Base-by-base conservation (phyloP, 805 yeast species). In the Cyberlindnera veronae region DNA sequence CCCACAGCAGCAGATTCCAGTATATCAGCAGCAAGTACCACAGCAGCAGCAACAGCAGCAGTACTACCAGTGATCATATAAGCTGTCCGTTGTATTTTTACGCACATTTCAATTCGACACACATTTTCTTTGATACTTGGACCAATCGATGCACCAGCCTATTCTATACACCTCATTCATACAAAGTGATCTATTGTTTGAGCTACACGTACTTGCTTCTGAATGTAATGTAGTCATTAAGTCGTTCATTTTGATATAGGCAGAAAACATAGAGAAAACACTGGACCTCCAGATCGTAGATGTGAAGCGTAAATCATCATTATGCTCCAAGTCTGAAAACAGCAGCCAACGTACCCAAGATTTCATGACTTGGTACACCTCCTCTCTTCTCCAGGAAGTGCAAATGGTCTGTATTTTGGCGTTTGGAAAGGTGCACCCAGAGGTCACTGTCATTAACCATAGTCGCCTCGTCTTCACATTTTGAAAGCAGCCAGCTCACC, bases 291-390 rank as follows among this genome's bases (percentile, higher is more conserved):
- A n/a, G n/a, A n/a, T n/a, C n/a, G n/a, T n/a, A n/a, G n/a, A n/a
- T n/a, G n/a, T n/a, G n/a, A n/a, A n/a, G n/a, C n/a, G n/a, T n/a
- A n/a, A 29, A 14, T 14, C 21, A 14, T 12, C 17, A 14, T 17
- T 15, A 33, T 19, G 23, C 22, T 10, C 6, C 11, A 18, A 26
- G 29, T 30, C 31, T 14, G 22, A 20, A 24, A 8, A n/a, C 31
- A 21, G 34, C 34, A 14, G 33, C 34, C 6, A 32, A n/a, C 21
- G 38, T 10, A 10, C 38, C 42, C 32, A 51, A 18, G 10, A 50
- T 36, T n/a, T 42, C 49, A 37, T 45, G 45, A 29, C 49, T 42
- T 13, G 59, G 60, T 3, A 32, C 46, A 7, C 51, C 58, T 3
- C 58, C 61, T 31, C 32, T 49, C 4, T 34, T n/a, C 18, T 42